Evolutionary conservation across 805 yeast genomes (phyloP).

Genomic region (Lachancea mirantina): DNA sequence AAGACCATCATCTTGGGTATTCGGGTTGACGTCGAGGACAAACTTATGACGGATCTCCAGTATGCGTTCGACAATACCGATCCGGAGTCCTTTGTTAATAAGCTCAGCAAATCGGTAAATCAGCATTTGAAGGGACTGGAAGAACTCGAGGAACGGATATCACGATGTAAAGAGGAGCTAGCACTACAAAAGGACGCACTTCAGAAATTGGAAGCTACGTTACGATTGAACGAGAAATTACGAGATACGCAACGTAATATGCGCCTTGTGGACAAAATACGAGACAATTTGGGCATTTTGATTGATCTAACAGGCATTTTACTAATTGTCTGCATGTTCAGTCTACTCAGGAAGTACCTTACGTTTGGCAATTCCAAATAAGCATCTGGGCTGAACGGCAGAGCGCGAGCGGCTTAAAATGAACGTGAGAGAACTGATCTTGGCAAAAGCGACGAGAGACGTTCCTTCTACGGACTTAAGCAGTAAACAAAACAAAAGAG

Average conservation of each 20-base stretch:
- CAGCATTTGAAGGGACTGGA: conserved; percentile 21
- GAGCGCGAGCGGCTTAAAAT: too few species aligned
- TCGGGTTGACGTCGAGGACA: conserved; percentile 22
- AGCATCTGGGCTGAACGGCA: too few species aligned
- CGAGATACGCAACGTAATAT: conserved; percentile 14
- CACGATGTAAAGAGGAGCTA: conserved; percentile 16
- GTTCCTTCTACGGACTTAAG: too few species aligned
- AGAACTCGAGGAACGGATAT: conserved; percentile 25
- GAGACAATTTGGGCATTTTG: conserved; percentile 9
- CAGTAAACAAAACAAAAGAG: too few species aligned
- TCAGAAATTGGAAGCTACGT: conserved; percentile 22
- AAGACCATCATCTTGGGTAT: conserved; percentile 22
- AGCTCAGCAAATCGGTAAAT: conserved; percentile 11
- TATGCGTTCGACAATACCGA: conserved; percentile 24
- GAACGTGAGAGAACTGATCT: too few species aligned
- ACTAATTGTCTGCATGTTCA: too few species aligned
- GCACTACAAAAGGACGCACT: conserved; percentile 21
- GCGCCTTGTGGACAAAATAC: conserved; percentile 13
- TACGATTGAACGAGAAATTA: conserved; percentile 15
- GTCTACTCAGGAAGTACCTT: too few species aligned
- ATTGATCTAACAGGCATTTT: conserved; percentile 5
- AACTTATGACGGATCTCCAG: conserved; percentile 26
- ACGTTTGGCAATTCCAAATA: too few species aligned
- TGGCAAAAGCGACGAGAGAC: too few species aligned
- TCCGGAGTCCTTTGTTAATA: conserved; percentile 21